Evolutionary conservation across 192 early-diverging fungal species (phyloP).

Genomic region (Podila epicladia): DNA sequence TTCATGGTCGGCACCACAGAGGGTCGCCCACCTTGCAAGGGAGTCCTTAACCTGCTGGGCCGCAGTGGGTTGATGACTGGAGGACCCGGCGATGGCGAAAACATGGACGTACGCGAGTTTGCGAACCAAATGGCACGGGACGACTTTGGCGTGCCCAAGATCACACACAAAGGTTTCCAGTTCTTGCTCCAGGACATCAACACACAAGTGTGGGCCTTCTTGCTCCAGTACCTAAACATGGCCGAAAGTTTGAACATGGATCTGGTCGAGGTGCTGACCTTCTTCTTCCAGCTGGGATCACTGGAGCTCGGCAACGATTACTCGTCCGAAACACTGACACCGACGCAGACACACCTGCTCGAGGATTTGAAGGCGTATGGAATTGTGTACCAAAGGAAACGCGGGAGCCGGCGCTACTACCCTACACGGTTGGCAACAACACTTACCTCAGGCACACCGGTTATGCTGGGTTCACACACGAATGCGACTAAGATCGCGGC

Average conservation of each 20-base stretch:
- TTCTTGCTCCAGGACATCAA: constrained; percentile 94
- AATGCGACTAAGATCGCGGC: constrained; percentile 43
- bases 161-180: constrained; percentile 98
- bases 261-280: constrained; percentile 92
- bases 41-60: constrained; percentile 78
- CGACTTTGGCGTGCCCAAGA: constrained; percentile 62
- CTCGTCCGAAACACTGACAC: constrained; percentile 83
- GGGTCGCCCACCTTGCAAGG: constrained; percentile 69
- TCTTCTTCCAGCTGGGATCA: constrained; percentile 92
- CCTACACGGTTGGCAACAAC: constrained; percentile 93
- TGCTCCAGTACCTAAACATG: constrained; percentile 92
- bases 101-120: constrained; percentile 35
- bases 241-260: constrained; percentile 85
- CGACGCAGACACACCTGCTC: constrained; percentile 85
- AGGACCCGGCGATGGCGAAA: constrained; percentile 17
- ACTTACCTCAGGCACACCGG: constrained; percentile 80
- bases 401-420: constrained; percentile 76
- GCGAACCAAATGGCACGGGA: constrained; percentile 30
- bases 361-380: constrained; percentile 91
- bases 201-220: constrained; percentile 95
- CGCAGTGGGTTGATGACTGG: constrained; percentile 79
- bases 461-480: constrained; percentile 51
- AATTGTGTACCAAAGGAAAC: constrained; percentile 88
- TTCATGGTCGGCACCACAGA: constrained; percentile 90
- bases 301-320: constrained; percentile 92